Base-by-base conservation (phyloP, 805 yeast species). In the Kodamaea neixiangensis region DNA sequence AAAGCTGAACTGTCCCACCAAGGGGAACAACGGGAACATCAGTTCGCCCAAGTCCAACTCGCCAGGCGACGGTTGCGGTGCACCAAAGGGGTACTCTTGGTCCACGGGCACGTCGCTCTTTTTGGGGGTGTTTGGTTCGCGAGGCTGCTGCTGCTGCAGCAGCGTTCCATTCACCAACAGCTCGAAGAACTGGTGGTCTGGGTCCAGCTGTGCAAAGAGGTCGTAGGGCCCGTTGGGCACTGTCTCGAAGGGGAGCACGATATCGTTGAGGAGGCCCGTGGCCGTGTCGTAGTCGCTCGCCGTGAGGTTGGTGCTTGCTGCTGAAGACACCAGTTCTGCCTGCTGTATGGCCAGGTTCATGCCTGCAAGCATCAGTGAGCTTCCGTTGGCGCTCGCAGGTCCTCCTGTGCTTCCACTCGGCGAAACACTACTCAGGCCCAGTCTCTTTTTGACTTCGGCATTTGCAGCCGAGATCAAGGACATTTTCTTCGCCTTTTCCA, bases 21-120 rank as follows among this genome's bases (percentile, higher is more conserved):
- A 60, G 2, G 79, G 77, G 44, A 73, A 73, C 18, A 74, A 64
- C 3, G 79, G 79, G 50, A 72, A 73, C 68, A 70, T 68, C 45
- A 63, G 62, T 45, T 69, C 72, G 49, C 66, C 64, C 44, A 62
- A 47, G 44, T 68, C 71, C 47, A 64, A 53, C 38, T 54, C 57
- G 14, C 46, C 47, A 2, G 57, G 57, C 10, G 57, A 54, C 15
- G 41, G 20, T 13, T 46, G 38, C 20, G 44, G 44, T 11, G 31
- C 49, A 6, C 46, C 50, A 34, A 40, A 47, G 9, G 44, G 49
- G 39, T 44, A 44, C 31, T 44, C 47, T 15, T 34, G 40, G 15
- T 35, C 25, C 41, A 18, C 41, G 18, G 40, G 41, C n/a, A 37
- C 21, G n/a, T 37, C 41, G 19, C n/a, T 5, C 19, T 37, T 37